These are phyloP conservation scores for Hondaea fermentalgiana DNA, from an alignment of 108 stramenopile species.

Conservation along the genomic window DNA sequence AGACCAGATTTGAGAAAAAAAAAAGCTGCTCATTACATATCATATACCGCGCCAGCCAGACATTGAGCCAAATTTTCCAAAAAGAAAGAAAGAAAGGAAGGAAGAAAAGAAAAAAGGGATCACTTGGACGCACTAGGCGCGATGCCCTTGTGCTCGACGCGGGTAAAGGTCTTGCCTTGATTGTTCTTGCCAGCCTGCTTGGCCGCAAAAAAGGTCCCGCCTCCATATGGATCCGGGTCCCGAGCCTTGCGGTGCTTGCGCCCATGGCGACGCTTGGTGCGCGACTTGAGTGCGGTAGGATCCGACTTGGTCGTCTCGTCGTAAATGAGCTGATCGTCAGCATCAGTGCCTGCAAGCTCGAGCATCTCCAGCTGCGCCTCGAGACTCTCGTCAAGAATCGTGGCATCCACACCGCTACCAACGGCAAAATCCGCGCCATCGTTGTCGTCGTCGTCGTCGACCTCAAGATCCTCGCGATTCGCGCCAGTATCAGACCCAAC, in stretches of 20 bases:
- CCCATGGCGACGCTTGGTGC: slow-evolving; percentile 65
- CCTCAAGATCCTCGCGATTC: slow-evolving; percentile 19
- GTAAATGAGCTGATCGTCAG: not conserved
- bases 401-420: no score
- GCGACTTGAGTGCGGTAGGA: slow-evolving; percentile 29
- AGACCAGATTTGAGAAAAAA: no score
- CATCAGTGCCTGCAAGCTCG: slow-evolving; percentile 34
- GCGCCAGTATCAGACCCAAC: slow-evolving; percentile 49
- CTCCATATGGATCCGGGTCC: slow-evolving; percentile 77
- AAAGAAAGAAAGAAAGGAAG: no score
- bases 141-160: not conserved
- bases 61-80: no score
- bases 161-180: not conserved
- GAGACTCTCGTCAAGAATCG: slow-evolving; percentile 18
- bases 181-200: not conserved
- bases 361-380: slow-evolving; percentile 45
- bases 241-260: slow-evolving; percentile 73
- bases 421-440: not conserved
- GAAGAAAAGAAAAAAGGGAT: no score
- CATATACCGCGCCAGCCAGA: no score
- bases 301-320: slow-evolving; percentile 22
- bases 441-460: slow-evolving; percentile 35
- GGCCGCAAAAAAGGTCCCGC: not conserved
- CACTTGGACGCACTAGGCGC: no score
- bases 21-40: no score